Evolutionary conservation across 2,329 filamentous ascomycete genomes (phyloP), one percentile per base, ranked within the genome.

Genomic region (Zymoseptoria pseudotritici): DNA sequence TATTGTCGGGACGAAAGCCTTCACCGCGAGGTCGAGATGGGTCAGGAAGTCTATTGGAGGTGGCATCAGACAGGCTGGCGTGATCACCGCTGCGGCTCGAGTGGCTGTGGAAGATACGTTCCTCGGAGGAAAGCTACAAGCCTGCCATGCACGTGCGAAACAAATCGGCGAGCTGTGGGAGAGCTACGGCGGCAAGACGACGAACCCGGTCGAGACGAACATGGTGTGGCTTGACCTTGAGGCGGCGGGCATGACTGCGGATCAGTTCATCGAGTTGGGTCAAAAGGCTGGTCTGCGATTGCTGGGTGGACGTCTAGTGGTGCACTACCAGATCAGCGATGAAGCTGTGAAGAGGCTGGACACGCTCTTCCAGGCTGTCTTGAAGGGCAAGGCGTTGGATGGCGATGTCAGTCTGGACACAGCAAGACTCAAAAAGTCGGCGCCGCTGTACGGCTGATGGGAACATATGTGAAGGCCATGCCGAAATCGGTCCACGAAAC

Each of bases 151-250:
- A 53, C 82, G 81, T 29, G 88, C 89, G 2, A 82, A 82, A 72
- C 77, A 77, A 66, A 78, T 92, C 22, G 85, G 81, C 24, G 76
- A 79, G 31, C 73, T 88, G 64, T 96, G 91, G 91, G 82, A 78
- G 4, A 76, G 76, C 17, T 78, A 86, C 56, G 90, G 90, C 4
- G 91, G 90, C 1, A 84, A 82, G 74, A 75, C 91, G 59, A 74
- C 80, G 20, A 80, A 86, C 61, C 87, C 88, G 0, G 86, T 89
- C 1, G 86, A 96, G 70, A 95, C 91, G n/a, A 96, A 96, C 75
- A 95, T 96, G 89, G 84, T 90, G 36, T 96, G 90, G 90, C 70
- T 95, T 60, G 87, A 95, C 72, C 77, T 94, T 17, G 81, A 84
- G 29, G 80, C 81, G 1, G 82, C 83, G 10, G 82, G 83, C 0